phyloP scores from a whole-genome alignment of 345 rosid species.

The Geranium brycei region DNA sequence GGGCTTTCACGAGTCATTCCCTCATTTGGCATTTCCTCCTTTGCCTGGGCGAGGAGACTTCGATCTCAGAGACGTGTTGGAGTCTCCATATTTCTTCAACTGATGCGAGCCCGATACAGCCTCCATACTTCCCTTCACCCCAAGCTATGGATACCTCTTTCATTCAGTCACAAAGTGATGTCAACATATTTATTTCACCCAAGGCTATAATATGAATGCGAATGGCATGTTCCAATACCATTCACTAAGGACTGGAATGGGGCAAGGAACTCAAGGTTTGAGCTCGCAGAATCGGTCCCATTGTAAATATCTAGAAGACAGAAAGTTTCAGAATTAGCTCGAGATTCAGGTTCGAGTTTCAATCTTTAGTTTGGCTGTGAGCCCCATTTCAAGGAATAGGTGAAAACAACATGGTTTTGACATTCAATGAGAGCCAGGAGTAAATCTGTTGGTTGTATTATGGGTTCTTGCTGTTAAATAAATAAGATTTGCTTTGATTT shows the following conservation, averaged over 20 bases:
- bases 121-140: background rate
- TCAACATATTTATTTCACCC: background rate
- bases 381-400: background rate
- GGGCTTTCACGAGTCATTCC: conserved; percentile 70
- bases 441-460: no score
- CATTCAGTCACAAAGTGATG: no score
- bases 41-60: conserved; percentile 88
- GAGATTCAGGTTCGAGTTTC: background rate
- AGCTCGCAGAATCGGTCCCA: background rate
- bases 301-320: background rate
- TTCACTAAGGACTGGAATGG: background rate
- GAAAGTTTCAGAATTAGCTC: background rate
- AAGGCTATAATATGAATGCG: background rate
- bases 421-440: no score
- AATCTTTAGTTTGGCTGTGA: background rate
- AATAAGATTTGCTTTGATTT: background rate
- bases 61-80: conserved; percentile 67
- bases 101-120: conserved; percentile 8
- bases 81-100: conserved; percentile 90
- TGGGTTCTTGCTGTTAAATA: background rate
- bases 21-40: conserved; percentile 60
- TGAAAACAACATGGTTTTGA: no score
- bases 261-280: background rate
- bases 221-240: background rate
- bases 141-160: background rate